A percentile compares a stretch with the other conserved stretches of the same genome.
Conservation (phyloP, 164 flowering plant species). For the Annona squamosa region DNA sequence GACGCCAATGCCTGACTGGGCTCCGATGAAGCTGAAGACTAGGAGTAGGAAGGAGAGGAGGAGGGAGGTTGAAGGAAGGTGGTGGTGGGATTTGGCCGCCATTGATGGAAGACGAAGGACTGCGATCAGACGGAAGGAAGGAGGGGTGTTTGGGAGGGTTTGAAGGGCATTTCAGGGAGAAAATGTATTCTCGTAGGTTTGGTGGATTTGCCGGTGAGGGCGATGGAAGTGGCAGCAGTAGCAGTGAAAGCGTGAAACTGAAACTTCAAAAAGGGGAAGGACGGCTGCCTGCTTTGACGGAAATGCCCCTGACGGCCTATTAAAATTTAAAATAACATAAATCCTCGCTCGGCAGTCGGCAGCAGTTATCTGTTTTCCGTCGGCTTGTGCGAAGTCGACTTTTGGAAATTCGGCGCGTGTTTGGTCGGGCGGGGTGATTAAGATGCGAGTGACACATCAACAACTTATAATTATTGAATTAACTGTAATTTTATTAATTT, state of each 20-base stretch:
- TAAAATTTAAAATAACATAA: neutral
- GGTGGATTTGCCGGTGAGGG: neutral
- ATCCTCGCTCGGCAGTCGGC: too few species aligned
- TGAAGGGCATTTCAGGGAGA: conserved; percentile 1
- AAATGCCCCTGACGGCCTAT: neutral
- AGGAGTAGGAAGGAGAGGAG: conserved; percentile 3
- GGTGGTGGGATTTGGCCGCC: conserved; percentile 4
- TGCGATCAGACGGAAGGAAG: neutral
- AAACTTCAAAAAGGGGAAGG: neutral
- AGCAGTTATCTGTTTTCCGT: neutral
- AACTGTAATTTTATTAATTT: too few species aligned
- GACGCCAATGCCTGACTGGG: conserved; percentile 49
- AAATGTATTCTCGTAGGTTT: neutral
- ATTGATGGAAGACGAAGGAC: neutral
- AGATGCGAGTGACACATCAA: too few species aligned
- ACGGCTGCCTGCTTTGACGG: neutral
- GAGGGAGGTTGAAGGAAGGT: neutral
- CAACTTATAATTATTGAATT: too few species aligned
- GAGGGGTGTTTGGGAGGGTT: neutral
- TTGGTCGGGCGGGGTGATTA: too few species aligned
- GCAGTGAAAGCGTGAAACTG: neutral
- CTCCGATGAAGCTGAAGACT: conserved; percentile 5
- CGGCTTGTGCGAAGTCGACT: neutral
- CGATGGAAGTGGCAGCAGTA: neutral
- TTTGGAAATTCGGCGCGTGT: too few species aligned